These are phyloP conservation scores for Pestalotiopsis sp. DNA, from an alignment of 2,329 filamentous ascomycete species.

Conservation along the genomic window DNA sequence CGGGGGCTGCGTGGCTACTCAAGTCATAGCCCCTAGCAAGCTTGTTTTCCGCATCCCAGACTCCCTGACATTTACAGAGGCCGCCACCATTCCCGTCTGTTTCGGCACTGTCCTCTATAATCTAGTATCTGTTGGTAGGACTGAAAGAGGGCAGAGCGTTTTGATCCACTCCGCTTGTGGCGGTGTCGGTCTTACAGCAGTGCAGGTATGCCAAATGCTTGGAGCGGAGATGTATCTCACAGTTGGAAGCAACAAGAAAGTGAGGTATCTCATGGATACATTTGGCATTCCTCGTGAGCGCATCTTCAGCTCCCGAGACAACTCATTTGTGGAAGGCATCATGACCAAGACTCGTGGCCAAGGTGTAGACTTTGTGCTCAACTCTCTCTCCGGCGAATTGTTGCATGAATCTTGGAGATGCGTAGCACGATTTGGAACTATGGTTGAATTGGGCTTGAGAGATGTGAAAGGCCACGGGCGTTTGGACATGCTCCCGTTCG, in stretches of 20 bases:
- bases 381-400: conserved; percentile 23
- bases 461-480: conserved; percentile 23
- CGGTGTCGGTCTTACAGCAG: conserved; percentile 12
- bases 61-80: not conserved
- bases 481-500: not conserved
- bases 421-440: conserved; percentile 29
- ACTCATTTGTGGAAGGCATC: conserved; percentile 23
- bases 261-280: conserved; percentile 20
- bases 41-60: not conserved
- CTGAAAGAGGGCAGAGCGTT: conserved; percentile 19
- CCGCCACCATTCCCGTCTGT: not conserved
- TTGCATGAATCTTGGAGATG: conserved; percentile 29
- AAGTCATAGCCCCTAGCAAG: conserved; percentile 18
- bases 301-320: conserved; percentile 40
- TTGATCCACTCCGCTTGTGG: conserved; percentile 21
- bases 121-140: conserved; percentile 22
- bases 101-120: conserved; percentile 25
- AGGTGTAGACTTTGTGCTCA: conserved; percentile 29
- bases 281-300: conserved; percentile 30
- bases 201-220: conserved; percentile 8
- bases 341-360: conserved; percentile 17
- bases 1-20: conserved; percentile 22
- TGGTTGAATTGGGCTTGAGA: conserved; percentile 32
- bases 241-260: conserved; percentile 27
- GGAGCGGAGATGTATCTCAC: conserved; percentile 28